Evolutionary conservation across 2,329 filamentous ascomycete genomes (phyloP), one percentile per base, ranked within the genome.

Genomic region (Ploettnerulaceae sp.): DNA sequence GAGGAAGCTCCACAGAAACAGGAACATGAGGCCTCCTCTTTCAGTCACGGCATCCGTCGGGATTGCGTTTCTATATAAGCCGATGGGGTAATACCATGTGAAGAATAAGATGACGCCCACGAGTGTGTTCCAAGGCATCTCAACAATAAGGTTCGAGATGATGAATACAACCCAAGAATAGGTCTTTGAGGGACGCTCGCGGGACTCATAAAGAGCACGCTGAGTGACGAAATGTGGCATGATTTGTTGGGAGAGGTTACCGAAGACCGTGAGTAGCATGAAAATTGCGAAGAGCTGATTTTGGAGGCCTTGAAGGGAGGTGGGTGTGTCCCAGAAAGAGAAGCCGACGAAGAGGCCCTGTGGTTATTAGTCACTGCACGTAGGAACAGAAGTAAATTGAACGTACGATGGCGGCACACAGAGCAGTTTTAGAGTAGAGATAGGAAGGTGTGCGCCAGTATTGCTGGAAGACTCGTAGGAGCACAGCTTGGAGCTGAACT

Each of bases 1-100:
- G 55, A 93, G 73, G 75, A 94, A 94, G 53, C 76, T 71, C 62
- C 82, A 75, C 28, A 90, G 70, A 57, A 88, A 81, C 18, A 95
- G 71, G 71, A 91, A 89, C 76, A 91, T 85, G 14, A 93, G 77
- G 0, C 72, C 84, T 12, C 87, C 86, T 22, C 88, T 85, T 58
- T 88, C 79, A 4, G 74, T 63, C 0, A 82, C 75, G 53, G 80
- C 71, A 49, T 75, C 74, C 3, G 79, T 78, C 1, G 71, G 71
- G 14, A 73, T 69, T 2, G 86, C 85, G 60, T 91, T 91, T 48
- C 70, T 67, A 64, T 87, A 81, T 4, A 62, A 25, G 3, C 86
- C 86, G 39, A 95, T 78, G 1, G 89, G 87, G 64, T 90, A 95
- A 71, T 95, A 95, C 79, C 86, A 91, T 62, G 74, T 82, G 60